Conservation (phyloP, 106 monocot genomes). For the Acorus calamus region DNA sequence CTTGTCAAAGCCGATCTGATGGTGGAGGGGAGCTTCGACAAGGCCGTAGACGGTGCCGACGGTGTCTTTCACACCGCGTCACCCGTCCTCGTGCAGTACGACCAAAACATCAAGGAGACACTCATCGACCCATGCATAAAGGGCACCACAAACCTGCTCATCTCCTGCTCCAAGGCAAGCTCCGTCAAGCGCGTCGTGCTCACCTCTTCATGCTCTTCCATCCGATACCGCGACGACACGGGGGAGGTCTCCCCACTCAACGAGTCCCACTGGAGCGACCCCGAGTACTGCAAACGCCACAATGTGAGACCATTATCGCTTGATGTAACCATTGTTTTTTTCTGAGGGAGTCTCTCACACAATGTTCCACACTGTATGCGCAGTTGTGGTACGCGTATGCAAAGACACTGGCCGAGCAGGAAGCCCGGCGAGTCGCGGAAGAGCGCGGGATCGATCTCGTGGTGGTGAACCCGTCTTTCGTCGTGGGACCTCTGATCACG, state of each 20-base stretch:
- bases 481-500: slow-evolving; percentile 58
- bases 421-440: slow-evolving; percentile 53
- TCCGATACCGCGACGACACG: slow-evolving; percentile 52
- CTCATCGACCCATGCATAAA: slow-evolving; percentile 59
- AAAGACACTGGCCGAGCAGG: slow-evolving; percentile 77
- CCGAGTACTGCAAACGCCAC: slow-evolving; percentile 64
- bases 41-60: slow-evolving; percentile 62
- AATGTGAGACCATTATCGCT: slow-evolving; percentile 22
- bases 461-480: slow-evolving; percentile 78
- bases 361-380: background rate
- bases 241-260: slow-evolving; percentile 42
- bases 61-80: slow-evolving; percentile 94
- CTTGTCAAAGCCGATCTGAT: slow-evolving; percentile 68
- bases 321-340: too few species aligned
- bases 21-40: slow-evolving; percentile 74
- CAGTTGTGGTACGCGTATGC: slow-evolving; percentile 84
- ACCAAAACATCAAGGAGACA: slow-evolving; percentile 34
- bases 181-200: slow-evolving; percentile 65
- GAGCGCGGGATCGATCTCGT: slow-evolving; percentile 53
- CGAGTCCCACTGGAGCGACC: slow-evolving; percentile 88
- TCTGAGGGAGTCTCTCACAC: too few species aligned
- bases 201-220: slow-evolving; percentile 77
- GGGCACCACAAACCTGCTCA: slow-evolving; percentile 71
- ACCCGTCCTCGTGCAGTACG: slow-evolving; percentile 41
- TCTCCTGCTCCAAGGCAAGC: slow-evolving; percentile 45